A percentile compares a stretch with the other conserved stretches of the same genome.
Conservation (phyloP, 805 yeast genomes). For the Priceomyces carsonii region DNA sequence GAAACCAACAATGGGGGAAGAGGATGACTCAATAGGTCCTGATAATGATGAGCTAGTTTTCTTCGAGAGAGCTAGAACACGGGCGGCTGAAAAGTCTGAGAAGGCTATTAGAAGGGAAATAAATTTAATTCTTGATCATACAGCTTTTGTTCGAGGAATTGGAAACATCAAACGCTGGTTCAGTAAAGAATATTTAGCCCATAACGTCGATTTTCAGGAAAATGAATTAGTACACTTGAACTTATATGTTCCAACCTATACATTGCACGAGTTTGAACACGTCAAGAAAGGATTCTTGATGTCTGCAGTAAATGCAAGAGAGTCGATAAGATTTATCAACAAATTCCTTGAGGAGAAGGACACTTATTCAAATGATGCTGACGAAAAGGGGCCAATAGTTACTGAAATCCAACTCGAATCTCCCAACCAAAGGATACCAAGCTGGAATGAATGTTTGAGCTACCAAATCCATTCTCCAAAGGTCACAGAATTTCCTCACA, state of each 20-base stretch:
- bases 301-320: constrained; percentile 64
- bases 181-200: constrained; percentile 32
- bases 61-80: constrained; percentile 1
- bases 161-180: constrained; percentile 70
- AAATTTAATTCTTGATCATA: constrained; percentile 61
- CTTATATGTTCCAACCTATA: constrained; percentile 55
- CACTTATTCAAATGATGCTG: constrained; percentile 9
- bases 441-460: constrained; percentile 50
- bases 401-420: constrained; percentile 34
- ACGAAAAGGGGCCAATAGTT: constrained; percentile 6
- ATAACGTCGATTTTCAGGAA: constrained; percentile 19
- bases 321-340: constrained; percentile 64
- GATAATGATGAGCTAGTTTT: not conserved
- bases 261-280: constrained; percentile 61
- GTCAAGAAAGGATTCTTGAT: constrained; percentile 54
- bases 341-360: constrained; percentile 28
- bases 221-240: constrained; percentile 26
- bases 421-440: constrained; percentile 47
- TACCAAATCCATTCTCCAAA: constrained; percentile 48
- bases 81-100: too few species aligned
- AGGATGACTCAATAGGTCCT: too few species aligned
- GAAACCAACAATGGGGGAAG: too few species aligned
- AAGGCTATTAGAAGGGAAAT: constrained; percentile 14
- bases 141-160: constrained; percentile 67
- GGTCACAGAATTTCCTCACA: constrained; percentile 51